These are phyloP conservation scores for Verruconis gallopava DNA, from an alignment of 2,329 filamentous ascomycete genomes.

Conservation along the genomic window DNA sequence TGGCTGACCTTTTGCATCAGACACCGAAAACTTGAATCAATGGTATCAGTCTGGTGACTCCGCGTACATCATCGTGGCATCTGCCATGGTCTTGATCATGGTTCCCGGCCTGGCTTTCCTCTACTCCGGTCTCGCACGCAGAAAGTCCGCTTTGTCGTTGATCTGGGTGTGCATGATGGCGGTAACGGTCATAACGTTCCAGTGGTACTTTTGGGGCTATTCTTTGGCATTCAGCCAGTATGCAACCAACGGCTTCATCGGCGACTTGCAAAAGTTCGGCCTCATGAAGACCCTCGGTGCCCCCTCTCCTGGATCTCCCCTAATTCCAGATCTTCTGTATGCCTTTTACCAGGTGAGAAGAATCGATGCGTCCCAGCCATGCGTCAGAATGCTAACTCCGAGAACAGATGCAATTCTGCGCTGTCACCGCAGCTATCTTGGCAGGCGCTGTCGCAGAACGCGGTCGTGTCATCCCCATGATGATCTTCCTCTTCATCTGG, in stretches of 20 bases:
- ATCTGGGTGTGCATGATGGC: conserved; percentile 97
- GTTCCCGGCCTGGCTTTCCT: conserved; percentile 92
- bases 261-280: conserved; percentile 78
- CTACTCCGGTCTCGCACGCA: conserved; percentile 91
- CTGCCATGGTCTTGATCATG: conserved; percentile 94
- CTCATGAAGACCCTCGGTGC: conserved; percentile 69
- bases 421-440: conserved; percentile 80
- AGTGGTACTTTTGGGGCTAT: conserved; percentile 99
- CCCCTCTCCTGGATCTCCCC: conserved; percentile 77
- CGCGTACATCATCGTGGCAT: conserved; percentile 79
- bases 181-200: conserved; percentile 80
- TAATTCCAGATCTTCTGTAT: conserved; percentile 82
- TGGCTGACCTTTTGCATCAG: too few relatives aligned
- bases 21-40: conserved; percentile 80
- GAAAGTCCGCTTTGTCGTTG: conserved; percentile 93
- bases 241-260: conserved; percentile 81
- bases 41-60: conserved; percentile 88
- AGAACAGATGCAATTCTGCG: conserved; percentile 85
- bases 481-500: conserved; percentile 96
- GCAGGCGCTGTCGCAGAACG: conserved; percentile 89
- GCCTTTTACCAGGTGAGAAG: conserved; percentile 73
- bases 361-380: background rate
- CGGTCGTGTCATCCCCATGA: conserved; percentile 78
- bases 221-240: conserved; percentile 79
- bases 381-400: conserved; percentile 13